These are phyloP conservation scores for Plasmodium ovale DNA, from an alignment of 169 alveolate genomes.

Conservation along the genomic window DNA sequence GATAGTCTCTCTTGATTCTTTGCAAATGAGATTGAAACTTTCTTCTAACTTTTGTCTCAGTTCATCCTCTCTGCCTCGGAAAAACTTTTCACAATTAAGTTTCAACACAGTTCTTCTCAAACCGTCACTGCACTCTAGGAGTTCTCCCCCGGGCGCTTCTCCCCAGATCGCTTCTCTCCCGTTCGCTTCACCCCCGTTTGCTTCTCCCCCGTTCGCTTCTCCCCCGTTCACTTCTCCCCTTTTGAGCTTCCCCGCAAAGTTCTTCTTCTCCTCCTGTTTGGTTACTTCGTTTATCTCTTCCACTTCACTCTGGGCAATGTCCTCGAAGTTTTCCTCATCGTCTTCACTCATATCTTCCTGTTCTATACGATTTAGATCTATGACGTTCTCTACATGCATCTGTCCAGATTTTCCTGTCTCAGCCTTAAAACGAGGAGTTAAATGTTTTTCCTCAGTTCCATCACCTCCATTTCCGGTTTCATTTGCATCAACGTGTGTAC, in stretches of 20 bases:
- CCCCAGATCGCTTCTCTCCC: background rate
- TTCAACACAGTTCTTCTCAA: background rate
- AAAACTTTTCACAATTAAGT: slow-evolving; percentile 14
- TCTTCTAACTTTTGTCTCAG: background rate
- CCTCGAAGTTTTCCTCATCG: background rate
- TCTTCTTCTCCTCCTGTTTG: slow-evolving; percentile 5
- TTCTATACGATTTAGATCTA: background rate
- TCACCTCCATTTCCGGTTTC: no score
- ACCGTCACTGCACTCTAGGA: background rate
- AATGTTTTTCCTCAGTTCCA: no score
- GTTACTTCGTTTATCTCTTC: slow-evolving; percentile 22
- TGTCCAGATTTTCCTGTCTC: no score
- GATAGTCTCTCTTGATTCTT: slow-evolving; percentile 24
- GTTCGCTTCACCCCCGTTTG: background rate
- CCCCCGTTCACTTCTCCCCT: background rate
- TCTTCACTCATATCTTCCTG: background rate
- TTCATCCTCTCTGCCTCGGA: background rate
- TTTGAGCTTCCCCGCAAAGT: background rate
- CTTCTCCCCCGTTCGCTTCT: background rate
- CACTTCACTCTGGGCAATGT: slow-evolving; percentile 4
- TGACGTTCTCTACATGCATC: no score
- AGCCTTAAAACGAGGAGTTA: no score
- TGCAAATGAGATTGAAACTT: slow-evolving; percentile 8
- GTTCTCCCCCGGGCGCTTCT: background rate
- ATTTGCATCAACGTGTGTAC: background rate